Evolutionary conservation across 331 rosid species (phyloP).

Genomic region (Cydonia oblonga): DNA sequence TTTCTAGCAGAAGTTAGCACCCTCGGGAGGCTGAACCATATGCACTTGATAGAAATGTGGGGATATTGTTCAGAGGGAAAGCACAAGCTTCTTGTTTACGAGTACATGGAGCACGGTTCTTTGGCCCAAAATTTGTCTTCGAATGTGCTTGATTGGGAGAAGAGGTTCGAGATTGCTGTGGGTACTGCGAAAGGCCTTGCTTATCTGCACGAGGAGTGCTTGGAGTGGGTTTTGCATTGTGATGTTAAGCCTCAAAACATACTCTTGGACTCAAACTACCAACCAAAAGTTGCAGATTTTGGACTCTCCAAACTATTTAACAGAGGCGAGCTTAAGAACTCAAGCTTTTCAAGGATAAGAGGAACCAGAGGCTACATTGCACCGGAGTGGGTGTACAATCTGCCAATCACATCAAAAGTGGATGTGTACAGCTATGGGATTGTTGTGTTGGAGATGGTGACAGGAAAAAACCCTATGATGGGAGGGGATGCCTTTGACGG

Average conservation of each 20-base stretch:
- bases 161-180: constrained; percentile 39
- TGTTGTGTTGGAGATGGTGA: constrained; percentile 50
- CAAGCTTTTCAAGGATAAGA: constrained; percentile 40
- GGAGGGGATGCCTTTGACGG: neutral
- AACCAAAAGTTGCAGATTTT: constrained; percentile 55
- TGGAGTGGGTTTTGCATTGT: constrained; percentile 61
- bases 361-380: constrained; percentile 67
- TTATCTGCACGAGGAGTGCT: constrained; percentile 62
- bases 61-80: constrained; percentile 53
- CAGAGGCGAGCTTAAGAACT: constrained; percentile 23
- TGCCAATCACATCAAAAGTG: constrained; percentile 46
- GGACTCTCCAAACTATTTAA: constrained; percentile 45
- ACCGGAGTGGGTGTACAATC: constrained; percentile 54
- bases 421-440: constrained; percentile 56
- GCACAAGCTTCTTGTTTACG: constrained; percentile 39
- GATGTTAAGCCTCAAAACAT: constrained; percentile 67
- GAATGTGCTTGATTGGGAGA: constrained; percentile 35
- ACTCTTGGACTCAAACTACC: constrained; percentile 30
- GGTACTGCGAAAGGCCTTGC: constrained; percentile 56
- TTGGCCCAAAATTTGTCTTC: constrained; percentile 30
- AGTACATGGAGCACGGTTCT: constrained; percentile 47
- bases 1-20: constrained; percentile 43
- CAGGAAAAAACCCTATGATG: neutral
- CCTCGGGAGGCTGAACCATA: constrained; percentile 49
- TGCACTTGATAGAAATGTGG: constrained; percentile 68